Evolutionary conservation across 1,139 yeast species (phyloP).

Genomic region (Taphrina confusa): DNA sequence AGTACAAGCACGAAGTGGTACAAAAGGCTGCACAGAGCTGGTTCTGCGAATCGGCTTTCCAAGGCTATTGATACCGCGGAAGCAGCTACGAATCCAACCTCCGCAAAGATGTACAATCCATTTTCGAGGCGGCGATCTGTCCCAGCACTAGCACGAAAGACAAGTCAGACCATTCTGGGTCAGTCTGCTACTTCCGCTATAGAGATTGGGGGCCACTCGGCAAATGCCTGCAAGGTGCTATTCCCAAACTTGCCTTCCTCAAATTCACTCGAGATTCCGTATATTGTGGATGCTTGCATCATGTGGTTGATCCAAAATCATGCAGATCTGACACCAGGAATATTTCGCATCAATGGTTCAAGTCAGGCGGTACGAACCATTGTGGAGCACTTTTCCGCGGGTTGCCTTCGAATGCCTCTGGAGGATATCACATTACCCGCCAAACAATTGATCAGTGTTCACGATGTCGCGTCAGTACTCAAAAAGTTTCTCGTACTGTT

Average conservation of each 20-base stretch:
- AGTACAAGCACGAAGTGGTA: conserved; percentile 17
- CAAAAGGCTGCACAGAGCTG: not conserved
- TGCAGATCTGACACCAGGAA: conserved; percentile 27
- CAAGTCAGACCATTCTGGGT: conserved; percentile 1
- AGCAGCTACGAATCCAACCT: not conserved
- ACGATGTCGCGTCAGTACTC: conserved; percentile 34
- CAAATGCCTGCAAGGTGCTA: not conserved
- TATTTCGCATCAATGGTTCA: conserved; percentile 36
- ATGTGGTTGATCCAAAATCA: conserved; percentile 15
- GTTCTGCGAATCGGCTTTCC: conserved; percentile 14
- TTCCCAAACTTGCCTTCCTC: not conserved
- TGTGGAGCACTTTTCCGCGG: conserved; percentile 28
- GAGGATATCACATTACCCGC: conserved; percentile 18
- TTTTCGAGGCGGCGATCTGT: conserved; percentile 23
- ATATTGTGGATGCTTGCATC: conserved; percentile 23
- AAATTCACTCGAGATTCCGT: conserved; percentile 8
- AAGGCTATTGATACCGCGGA: conserved; percentile 20
- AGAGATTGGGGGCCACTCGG: conserved; percentile 18
- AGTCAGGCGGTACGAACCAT: conserved; percentile 21
- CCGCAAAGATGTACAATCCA: conserved; percentile 19
- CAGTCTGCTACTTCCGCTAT: conserved; percentile 2
- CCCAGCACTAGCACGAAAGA: not conserved
- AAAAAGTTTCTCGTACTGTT: conserved; percentile 28
- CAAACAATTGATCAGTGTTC: conserved; percentile 28
- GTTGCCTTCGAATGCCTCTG: conserved; percentile 16